phyloP scores from a whole-genome alignment of 331 rosid genomes.

The Saraca asoca region DNA sequence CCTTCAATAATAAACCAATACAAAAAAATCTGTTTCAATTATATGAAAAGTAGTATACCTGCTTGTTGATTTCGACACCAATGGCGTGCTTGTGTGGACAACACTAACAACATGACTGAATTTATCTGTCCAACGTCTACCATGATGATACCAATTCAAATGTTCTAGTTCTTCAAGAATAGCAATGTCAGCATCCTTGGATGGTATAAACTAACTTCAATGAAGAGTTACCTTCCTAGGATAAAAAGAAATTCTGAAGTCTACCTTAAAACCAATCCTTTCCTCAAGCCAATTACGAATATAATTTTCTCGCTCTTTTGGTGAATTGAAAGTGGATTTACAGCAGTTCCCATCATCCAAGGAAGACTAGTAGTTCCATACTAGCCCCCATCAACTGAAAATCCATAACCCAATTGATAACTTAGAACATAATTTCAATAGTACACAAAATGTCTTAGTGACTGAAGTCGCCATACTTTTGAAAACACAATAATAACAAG shows the following conservation, averaged over 20 bases:
- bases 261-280: conserved; percentile 85
- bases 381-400: no score
- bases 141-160: conserved; percentile 98
- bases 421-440: no score
- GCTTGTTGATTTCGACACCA: no score
- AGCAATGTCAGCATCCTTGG: conserved; percentile 94
- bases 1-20: no score
- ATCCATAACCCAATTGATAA: no score
- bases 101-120: conserved; percentile 95
- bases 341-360: conserved; percentile 99
- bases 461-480: no score
- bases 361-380: conserved; percentile 99
- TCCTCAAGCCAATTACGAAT: conserved; percentile 99
- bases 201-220: conserved; percentile 59
- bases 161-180: conserved; percentile 97
- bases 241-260: conserved; percentile 89
- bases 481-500: not conserved
- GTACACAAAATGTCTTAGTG: no score
- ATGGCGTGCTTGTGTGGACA: conserved; percentile 96
- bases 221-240: conserved; percentile 80
- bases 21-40: no score
- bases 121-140: conserved; percentile 92
- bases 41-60: no score
- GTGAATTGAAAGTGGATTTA: conserved; percentile 92
- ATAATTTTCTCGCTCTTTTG: conserved; percentile 87